Evolutionary conservation across 192 early-diverging fungal genomes (phyloP), one percentile per base, ranked within the genome.

Genomic region (Podila verticillata): DNA sequence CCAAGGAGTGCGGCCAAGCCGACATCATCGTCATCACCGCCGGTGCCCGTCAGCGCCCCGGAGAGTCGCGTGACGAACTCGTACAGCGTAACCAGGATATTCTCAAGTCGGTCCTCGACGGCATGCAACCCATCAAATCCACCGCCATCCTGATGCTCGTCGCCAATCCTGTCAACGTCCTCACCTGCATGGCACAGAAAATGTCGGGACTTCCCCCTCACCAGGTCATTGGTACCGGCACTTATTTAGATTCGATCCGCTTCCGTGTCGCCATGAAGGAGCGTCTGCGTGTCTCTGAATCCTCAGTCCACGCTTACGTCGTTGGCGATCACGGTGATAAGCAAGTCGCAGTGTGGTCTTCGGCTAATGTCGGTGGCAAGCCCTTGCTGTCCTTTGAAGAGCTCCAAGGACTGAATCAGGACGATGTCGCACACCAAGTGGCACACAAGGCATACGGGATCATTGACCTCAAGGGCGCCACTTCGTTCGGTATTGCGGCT

Each of bases 241-340:
- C 95, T 0, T 94, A 89, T 59, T 75, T 96, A 15, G 95, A 96
- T 71, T 88, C 93, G 2, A 87, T 88, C 3, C 90, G 95, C 48
- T 87, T 95, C 65, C 59, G 54, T 32, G 70, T 70, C 28, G 65
- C 59, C 28, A 70, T 79, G 66, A 75, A 64, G 35, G 67, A 77
- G 13, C 48, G 9, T 22, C 57, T 74, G 3, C 70, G 87, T 20
- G 89, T 96, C 8, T 85, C 92, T 28, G 88, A 92, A 56, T 88
- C 85, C 4, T 91, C 95, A 2, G 86, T 96, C 32, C 91, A 96
- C 68, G 91, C 91, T 2, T 96, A 94, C 70, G 88, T 93, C 64
- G 83, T 96, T 17, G 95, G 95, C 56, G 95, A 96, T 78, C 95
- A 96, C 48, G 95, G 94, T 66, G 94, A 96, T 71, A 91, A 89